A percentile compares a stretch with the other conserved stretches of the same genome.
These are phyloP conservation scores for Hysterangium stoloniferum DNA, from an alignment of 768 basidiomycete genomes.

Conservation along the genomic window DNA sequence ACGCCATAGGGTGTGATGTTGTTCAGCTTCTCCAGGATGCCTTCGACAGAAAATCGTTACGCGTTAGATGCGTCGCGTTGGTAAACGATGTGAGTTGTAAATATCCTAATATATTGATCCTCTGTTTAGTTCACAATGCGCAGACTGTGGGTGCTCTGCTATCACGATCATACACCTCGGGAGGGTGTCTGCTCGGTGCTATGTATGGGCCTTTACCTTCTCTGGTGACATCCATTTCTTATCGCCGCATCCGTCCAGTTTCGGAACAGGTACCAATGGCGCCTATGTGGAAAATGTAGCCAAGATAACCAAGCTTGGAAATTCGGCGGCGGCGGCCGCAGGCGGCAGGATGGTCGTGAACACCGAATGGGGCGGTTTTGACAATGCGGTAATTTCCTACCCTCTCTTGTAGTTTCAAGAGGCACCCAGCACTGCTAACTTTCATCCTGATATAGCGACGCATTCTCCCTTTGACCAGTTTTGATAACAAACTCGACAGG, in stretches of 20 bases:
- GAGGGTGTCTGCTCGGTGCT: slow-evolving; percentile 73
- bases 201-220: slow-evolving; percentile 6
- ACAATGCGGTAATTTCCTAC: slow-evolving; percentile 62
- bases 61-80: slow-evolving; percentile 84
- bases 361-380: slow-evolving; percentile 97
- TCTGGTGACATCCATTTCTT: not conserved
- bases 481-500: slow-evolving; percentile 88
- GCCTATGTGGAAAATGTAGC: slow-evolving; percentile 87
- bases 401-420: not conserved
- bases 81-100: slow-evolving; percentile 85
- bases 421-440: too few species aligned
- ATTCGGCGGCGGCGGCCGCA: slow-evolving; percentile 46
- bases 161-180: slow-evolving; percentile 88
- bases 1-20: slow-evolving; percentile 83
- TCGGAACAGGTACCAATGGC: slow-evolving; percentile 98
- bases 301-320: slow-evolving; percentile 78
- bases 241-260: slow-evolving; percentile 45
- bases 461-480: slow-evolving; percentile 80
- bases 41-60: slow-evolving; percentile 85
- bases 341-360: slow-evolving; percentile 90
- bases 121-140: not conserved
- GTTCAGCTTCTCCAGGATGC: slow-evolving; percentile 87
- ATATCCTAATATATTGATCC: not conserved
- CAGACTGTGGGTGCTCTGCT: slow-evolving; percentile 95
- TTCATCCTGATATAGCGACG: slow-evolving; percentile 43